Evolutionary conservation across 1,284 basidiomycete species (phyloP), one percentile per base, ranked within the genome.

Genomic region (Kwoniella shivajii): DNA sequence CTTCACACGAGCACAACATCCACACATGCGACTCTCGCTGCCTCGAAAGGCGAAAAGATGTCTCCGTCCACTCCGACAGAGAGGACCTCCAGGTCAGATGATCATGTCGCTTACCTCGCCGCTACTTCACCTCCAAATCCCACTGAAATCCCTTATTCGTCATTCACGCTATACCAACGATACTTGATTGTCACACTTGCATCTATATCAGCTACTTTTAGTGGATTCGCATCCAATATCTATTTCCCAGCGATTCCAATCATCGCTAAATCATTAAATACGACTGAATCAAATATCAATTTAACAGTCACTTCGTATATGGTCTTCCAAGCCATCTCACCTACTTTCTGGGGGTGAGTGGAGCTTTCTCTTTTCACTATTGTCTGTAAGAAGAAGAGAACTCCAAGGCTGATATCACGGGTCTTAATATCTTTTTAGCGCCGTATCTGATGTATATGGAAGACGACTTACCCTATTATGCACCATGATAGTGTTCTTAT

Each of bases 211-310:
- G 60, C 57, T 14, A 60, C 56, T 6, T 65, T 65, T 53, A 50
- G 51, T 27, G 60, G 59, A 11, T 60, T 90, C 26, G 86, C 88
- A 2, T 63, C 62, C 22, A 65, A 62, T 36, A 71, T 68, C 36
- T 69, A 59, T 48, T 59, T 66, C n/a, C 66, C 66, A 3, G 65
- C 62, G n/a, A 60, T 69, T 9, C 73, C 73, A 1, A 47, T 52
- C 11, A 45, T 75, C 2, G 60, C 69, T 2, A 41, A 38, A 14
- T 61, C 59, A 14, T 66, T 75, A 37, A 11, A 52, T 44, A 53
- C 57, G 5, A 49, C 64, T 9, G 61, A 56, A 24, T 55, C 64
- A 41, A 63, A 68, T 31, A 73, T 75, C 45, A 67, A 67, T 18
- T 50, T 74, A 20, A 67, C 67, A 0, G 64, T 75, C 16, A 74